These are phyloP conservation scores for Aspergillus haitiensis DNA, from an alignment of 495 filamentous ascomycete species.

Conservation along the genomic window DNA sequence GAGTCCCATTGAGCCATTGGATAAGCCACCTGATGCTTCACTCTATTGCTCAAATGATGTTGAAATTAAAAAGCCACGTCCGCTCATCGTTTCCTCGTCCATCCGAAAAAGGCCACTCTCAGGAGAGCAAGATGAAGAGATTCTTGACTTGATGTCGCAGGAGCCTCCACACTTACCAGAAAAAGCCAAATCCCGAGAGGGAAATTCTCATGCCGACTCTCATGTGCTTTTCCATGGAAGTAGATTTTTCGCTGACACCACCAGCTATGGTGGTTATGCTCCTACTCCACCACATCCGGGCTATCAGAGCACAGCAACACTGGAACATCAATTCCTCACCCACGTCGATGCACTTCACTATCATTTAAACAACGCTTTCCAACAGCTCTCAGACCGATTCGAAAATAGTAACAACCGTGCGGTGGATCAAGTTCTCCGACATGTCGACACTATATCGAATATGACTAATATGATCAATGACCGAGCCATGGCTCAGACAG, in stretches of 20 bases:
- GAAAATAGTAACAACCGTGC: constrained; percentile 27
- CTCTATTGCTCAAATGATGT: constrained; percentile 1
- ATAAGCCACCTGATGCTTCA: not conserved
- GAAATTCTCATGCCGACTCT: not conserved
- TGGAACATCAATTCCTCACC: constrained; percentile 26
- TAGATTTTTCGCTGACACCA: constrained; percentile 13
- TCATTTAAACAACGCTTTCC: constrained; percentile 20
- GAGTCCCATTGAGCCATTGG: not conserved
- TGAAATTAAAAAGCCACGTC: constrained; percentile 8
- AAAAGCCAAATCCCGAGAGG: constrained; percentile 9
- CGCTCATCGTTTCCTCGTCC: constrained; percentile 22
- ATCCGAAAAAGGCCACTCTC: not conserved
- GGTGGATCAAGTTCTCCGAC: constrained; percentile 23
- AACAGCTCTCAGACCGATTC: constrained; percentile 17
- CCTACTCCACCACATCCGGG: constrained; percentile 27
- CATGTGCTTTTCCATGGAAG: not conserved
- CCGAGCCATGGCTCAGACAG: constrained; percentile 15
- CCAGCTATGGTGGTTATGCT: constrained; percentile 28
- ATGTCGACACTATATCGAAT: constrained; percentile 24
- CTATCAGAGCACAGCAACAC: constrained; percentile 30
- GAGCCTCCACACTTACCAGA: constrained; percentile 2
- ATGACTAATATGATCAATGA: constrained; percentile 14
- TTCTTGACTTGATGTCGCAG: not conserved
- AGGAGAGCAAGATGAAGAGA: constrained; percentile 1
- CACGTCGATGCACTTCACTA: constrained; percentile 26